Percentiles rank a stretch among this genome's conserved stretches.
Evolutionary conservation across 306 rosid species (phyloP).

Genomic region (Cotoneaster glaucophyllus): DNA sequence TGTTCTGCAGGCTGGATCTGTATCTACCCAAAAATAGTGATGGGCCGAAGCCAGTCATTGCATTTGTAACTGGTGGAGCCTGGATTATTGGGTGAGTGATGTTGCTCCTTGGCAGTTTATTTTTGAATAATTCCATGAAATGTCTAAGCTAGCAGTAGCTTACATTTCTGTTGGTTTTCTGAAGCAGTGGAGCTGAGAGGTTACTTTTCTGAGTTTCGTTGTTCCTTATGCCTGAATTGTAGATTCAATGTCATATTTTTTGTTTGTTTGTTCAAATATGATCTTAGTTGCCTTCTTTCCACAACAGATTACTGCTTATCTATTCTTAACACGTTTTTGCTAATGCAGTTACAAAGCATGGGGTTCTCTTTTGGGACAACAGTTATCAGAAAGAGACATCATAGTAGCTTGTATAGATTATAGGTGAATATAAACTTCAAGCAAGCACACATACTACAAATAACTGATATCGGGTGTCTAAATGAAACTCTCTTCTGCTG

Average conservation of each 20-base stretch:
- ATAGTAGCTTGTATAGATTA: slow-evolving; percentile 94
- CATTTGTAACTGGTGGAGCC: slow-evolving; percentile 92
- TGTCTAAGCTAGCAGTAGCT: background rate
- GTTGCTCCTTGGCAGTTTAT: slow-evolving; percentile 4
- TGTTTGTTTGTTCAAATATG: background rate
- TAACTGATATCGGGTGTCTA: background rate
- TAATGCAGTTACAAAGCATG: slow-evolving; percentile 82
- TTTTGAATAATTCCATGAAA: background rate
- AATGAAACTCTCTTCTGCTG: background rate
- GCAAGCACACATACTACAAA: background rate
- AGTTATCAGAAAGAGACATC: slow-evolving; percentile 82
- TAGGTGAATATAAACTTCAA: slow-evolving; percentile 41
- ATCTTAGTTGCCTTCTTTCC: background rate
- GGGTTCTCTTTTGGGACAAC: slow-evolving; percentile 91
- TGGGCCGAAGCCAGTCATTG: slow-evolving; percentile 79
- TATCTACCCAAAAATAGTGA: slow-evolving; percentile 59
- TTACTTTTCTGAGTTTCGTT: background rate
- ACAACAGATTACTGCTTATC: background rate
- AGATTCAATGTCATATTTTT: background rate
- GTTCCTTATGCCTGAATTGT: background rate
- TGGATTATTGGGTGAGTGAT: slow-evolving; percentile 90
- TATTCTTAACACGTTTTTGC: background rate
- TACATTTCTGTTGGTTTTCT: background rate
- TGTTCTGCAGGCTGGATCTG: slow-evolving; percentile 69
- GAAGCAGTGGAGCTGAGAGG: background rate